A percentile compares a stretch with the other conserved stretches of the same genome.
phyloP scores from a whole-genome alignment of 2,329 filamentous ascomycete genomes.

The Diaporthe sp. region DNA sequence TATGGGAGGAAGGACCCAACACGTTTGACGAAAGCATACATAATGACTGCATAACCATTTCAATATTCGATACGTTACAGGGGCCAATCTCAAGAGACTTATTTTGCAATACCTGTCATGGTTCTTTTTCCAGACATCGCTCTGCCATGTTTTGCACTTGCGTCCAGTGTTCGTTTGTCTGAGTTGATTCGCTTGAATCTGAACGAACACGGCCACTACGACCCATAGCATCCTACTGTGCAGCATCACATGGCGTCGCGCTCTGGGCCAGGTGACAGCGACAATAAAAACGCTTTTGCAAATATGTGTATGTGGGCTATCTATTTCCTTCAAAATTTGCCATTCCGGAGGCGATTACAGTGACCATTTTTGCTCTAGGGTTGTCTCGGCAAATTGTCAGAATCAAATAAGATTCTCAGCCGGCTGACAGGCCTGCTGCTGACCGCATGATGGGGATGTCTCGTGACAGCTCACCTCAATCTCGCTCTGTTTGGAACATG shows the following conservation, averaged over 20 bases:
- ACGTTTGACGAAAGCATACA: slow-evolving; percentile 18
- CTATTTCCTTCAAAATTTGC: neutral
- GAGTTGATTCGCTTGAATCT: neutral
- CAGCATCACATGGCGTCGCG: neutral
- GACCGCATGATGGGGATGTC: slow-evolving; percentile 4
- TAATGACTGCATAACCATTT: slow-evolving; percentile 16
- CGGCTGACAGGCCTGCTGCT: slow-evolving; percentile 3
- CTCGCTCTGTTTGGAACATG: neutral
- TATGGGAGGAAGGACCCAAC: neutral
- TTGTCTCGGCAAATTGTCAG: neutral
- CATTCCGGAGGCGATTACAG: neutral
- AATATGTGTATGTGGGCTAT: neutral
- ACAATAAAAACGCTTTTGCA: neutral
- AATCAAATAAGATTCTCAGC: neutral
- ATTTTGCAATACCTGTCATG: neutral
- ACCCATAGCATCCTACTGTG: neutral
- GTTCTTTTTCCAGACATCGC: neutral
- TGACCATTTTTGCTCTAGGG: too few species aligned
- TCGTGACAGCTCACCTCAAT: neutral
- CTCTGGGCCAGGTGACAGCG: neutral
- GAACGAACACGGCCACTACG: neutral
- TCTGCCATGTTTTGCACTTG: neutral
- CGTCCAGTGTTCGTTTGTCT: too few species aligned
- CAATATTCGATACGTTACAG: neutral
- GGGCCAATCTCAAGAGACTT: neutral